phyloP scores from a whole-genome alignment of 495 filamentous ascomycete genomes.

The Hypoxylon fuscum region DNA sequence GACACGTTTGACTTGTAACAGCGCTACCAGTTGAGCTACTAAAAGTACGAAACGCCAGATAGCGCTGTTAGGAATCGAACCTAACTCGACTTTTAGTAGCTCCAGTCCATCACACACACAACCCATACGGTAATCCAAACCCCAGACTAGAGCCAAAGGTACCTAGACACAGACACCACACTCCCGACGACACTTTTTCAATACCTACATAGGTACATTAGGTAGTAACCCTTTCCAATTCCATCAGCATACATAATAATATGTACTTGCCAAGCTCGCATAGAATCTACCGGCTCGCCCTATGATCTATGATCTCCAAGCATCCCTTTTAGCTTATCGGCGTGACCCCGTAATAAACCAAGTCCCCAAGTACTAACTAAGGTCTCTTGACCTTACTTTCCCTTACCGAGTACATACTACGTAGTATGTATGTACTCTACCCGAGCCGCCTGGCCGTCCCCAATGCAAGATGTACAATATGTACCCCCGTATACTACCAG shows the following conservation, averaged over 20 bases:
- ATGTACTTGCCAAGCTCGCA: not conserved
- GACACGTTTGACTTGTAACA: no score
- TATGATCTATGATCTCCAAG: slow-evolving; percentile 38
- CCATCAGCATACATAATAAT: slow-evolving; percentile 7
- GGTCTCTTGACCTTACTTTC: slow-evolving; percentile 13
- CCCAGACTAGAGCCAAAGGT: not conserved
- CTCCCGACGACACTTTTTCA: slow-evolving; percentile 16
- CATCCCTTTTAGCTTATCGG: slow-evolving; percentile 30
- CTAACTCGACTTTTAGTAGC: no score
- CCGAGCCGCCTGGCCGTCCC: slow-evolving; percentile 23
- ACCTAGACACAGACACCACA: no score
- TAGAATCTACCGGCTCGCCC: slow-evolving; percentile 26
- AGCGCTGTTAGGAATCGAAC: no score
- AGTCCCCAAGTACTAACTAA: no score
- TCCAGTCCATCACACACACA: no score
- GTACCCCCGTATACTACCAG: slow-evolving; percentile 17
- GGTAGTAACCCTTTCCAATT: slow-evolving; percentile 18
- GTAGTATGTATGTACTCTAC: slow-evolving; percentile 26
- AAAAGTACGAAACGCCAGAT: no score
- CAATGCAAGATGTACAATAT: not conserved
- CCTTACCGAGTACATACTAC: slow-evolving; percentile 35
- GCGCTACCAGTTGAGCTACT: no score
- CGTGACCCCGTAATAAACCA: slow-evolving; percentile 28
- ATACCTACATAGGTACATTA: no score
- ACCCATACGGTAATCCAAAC: slow-evolving; percentile 1